A percentile compares a stretch with the other conserved stretches of the same genome.
These are phyloP conservation scores for Backusella circina DNA, from an alignment of 192 early-diverging fungal species.

Conservation along the genomic window DNA sequence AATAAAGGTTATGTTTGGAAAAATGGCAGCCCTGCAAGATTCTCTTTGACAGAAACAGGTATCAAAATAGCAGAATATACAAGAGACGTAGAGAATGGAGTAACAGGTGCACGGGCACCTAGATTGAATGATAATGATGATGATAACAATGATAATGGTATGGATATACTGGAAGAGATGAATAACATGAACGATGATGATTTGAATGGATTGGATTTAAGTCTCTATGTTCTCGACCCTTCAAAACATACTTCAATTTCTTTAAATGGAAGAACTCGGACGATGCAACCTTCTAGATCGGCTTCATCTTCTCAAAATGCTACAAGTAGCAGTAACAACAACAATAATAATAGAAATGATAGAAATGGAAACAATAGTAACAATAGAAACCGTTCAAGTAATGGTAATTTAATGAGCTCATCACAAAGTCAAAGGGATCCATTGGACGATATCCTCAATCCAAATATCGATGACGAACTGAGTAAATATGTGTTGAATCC, in stretches of 20 bases:
- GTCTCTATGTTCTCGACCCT: constrained; percentile 13
- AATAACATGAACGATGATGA: background rate
- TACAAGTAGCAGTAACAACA: background rate
- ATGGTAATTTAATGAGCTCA: background rate
- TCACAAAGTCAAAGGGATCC: background rate
- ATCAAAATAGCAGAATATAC: constrained; percentile 48
- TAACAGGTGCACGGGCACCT: too few relatives aligned
- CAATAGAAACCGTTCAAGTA: background rate
- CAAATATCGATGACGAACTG: background rate
- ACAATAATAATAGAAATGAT: background rate
- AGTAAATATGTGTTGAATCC: constrained; percentile 16
- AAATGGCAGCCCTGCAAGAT: constrained; percentile 58
- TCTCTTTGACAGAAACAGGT: constrained; percentile 71
- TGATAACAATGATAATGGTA: background rate
- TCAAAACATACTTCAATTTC: background rate
- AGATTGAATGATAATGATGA: background rate
- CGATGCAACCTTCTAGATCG: background rate
- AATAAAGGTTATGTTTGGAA: constrained; percentile 65
- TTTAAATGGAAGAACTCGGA: background rate
- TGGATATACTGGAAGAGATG: too few relatives aligned
- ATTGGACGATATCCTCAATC: background rate
- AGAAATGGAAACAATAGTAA: background rate
- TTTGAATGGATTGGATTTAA: constrained; percentile 5
- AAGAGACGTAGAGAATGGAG: background rate
- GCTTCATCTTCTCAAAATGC: background rate